phyloP scores from a whole-genome alignment of 1,139 yeast genomes.

The Candida labiduridarum region DNA sequence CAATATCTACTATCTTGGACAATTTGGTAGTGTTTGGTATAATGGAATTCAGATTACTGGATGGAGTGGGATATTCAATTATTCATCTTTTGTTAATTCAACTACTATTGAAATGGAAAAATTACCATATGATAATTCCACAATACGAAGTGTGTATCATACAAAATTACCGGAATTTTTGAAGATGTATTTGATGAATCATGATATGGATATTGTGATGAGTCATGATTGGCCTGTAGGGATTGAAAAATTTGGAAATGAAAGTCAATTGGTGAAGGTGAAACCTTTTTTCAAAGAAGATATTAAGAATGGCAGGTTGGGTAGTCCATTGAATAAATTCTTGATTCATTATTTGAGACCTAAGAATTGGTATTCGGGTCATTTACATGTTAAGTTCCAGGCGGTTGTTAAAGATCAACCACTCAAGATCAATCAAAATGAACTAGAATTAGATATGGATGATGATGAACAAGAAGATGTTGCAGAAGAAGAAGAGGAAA shows the following conservation, averaged over 20 bases:
- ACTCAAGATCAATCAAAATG: conserved; percentile 21
- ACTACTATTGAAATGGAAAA: conserved; percentile 34
- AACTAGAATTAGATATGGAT: conserved; percentile 34
- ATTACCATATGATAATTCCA: conserved; percentile 49
- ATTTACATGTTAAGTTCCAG: conserved; percentile 74
- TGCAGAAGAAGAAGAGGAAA: conserved; percentile 2
- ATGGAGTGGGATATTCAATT: conserved; percentile 79
- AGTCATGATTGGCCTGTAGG: conserved; percentile 97
- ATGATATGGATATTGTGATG: conserved; percentile 52
- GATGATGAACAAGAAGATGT: conserved; percentile 16
- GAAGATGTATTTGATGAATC: conserved; percentile 48
- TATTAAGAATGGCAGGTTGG: conserved; percentile 60
- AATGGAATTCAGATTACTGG: conserved; percentile 80
- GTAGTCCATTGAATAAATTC: conserved; percentile 71
- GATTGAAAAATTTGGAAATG: conserved; percentile 67
- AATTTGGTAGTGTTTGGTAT: conserved; percentile 71
- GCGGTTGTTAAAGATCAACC: conserved; percentile 43
- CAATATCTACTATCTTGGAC: conserved; percentile 86
- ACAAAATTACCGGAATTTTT: conserved; percentile 64
- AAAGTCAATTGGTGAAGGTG: conserved; percentile 42
- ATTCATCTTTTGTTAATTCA: conserved; percentile 29
- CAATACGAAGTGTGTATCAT: conserved; percentile 71
- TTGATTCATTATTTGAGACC: conserved; percentile 63
- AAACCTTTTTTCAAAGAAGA: conserved; percentile 76
- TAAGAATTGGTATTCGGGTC: conserved; percentile 83